A percentile compares a stretch with the other conserved stretches of the same genome.
phyloP scores from a whole-genome alignment of 2,329 filamentous ascomycete genomes.

The Microdochium bolleyi region DNA sequence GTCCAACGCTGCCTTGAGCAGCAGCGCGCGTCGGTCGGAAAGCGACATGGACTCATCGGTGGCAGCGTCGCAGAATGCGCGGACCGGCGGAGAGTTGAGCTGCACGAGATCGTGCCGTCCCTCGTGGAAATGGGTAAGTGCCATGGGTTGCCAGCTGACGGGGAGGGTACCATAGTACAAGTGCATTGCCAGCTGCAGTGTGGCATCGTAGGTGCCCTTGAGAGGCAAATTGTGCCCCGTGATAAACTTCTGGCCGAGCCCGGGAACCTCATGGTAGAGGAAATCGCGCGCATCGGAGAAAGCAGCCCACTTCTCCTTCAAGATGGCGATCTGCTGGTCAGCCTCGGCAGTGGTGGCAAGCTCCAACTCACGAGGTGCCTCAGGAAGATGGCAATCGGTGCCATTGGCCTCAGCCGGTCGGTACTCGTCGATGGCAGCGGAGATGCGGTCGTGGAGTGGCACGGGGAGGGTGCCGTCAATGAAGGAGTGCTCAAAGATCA shows the following conservation, averaged over 20 bases:
- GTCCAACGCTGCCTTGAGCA: neutral
- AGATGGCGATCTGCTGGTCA: neutral
- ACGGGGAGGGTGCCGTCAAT: slow-evolving; percentile 8
- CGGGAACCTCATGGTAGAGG: neutral
- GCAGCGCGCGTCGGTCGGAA: neutral
- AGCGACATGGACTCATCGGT: neutral
- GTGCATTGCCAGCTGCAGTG: neutral
- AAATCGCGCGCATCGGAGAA: neutral
- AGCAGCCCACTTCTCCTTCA: neutral
- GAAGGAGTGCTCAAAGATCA: slow-evolving; percentile 13
- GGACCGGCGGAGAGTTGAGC: neutral
- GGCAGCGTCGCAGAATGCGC: neutral
- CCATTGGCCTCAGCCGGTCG: neutral
- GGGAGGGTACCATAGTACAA: neutral
- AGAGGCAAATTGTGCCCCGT: neutral
- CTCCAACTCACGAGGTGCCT: neutral
- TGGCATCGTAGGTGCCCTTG: neutral
- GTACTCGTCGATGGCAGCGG: neutral
- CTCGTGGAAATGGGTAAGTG: neutral
- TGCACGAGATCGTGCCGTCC: neutral
- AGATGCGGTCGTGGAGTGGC: neutral
- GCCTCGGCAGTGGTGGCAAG: neutral
- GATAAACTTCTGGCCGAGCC: neutral
- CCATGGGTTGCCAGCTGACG: neutral
- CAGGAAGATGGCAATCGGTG: neutral